These are phyloP conservation scores for Infundibulicybe gibba DNA, from an alignment of 768 basidiomycete species.

Conservation along the genomic window DNA sequence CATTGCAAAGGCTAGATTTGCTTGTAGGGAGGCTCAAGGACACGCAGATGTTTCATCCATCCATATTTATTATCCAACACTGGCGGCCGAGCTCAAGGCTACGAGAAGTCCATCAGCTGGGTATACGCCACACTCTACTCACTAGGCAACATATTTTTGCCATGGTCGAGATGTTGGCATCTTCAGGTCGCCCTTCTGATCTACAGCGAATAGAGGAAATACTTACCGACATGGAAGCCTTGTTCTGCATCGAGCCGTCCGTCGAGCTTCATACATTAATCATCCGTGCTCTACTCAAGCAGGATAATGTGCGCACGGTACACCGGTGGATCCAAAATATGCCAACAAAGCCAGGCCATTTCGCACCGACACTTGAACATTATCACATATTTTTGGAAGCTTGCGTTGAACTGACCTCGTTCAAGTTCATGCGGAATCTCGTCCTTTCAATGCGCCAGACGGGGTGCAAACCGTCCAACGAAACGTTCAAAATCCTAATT, in stretches of 20 bases:
- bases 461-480: slow-evolving; percentile 38
- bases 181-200: slow-evolving; percentile 50
- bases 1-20: neutral
- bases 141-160: slow-evolving; percentile 26
- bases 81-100: slow-evolving; percentile 17
- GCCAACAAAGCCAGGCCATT: slow-evolving; percentile 41
- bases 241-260: slow-evolving; percentile 44
- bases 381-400: slow-evolving; percentile 52
- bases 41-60: slow-evolving; percentile 24
- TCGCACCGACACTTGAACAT: slow-evolving; percentile 46
- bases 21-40: slow-evolving; percentile 20
- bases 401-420: slow-evolving; percentile 24
- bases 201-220: slow-evolving; percentile 51
- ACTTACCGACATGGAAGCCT: slow-evolving; percentile 40
- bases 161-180: slow-evolving; percentile 42
- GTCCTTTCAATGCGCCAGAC: slow-evolving; percentile 31
- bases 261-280: slow-evolving; percentile 46
- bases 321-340: slow-evolving; percentile 52
- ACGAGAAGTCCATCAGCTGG: slow-evolving; percentile 10
- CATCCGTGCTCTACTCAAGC: slow-evolving; percentile 42
- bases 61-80: slow-evolving; percentile 28
- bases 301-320: slow-evolving; percentile 39
- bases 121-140: slow-evolving; percentile 20
- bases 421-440: slow-evolving; percentile 29
- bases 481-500: slow-evolving; percentile 49